Percentiles rank a stretch among this genome's conserved stretches.
These are phyloP conservation scores for Ophiosphaerella herpotricha DNA, from an alignment of 2,329 filamentous ascomycete species.

Conservation along the genomic window DNA sequence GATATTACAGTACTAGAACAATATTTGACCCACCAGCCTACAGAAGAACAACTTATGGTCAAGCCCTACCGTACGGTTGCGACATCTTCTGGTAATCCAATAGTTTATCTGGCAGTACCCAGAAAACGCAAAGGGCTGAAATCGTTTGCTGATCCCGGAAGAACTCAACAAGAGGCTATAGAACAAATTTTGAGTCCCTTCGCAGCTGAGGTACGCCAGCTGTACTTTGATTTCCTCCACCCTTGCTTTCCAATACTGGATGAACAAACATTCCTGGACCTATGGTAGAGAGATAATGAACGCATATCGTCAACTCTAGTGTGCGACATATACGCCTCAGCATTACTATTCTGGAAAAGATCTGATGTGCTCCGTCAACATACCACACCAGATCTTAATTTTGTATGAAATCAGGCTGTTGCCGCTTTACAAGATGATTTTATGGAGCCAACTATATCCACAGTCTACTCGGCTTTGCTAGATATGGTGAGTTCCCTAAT, in stretches of 20 bases:
- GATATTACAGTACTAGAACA: conserved; percentile 24
- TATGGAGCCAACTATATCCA: conserved; percentile 25
- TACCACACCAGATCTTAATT: conserved; percentile 15
- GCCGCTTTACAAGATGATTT: conserved; percentile 24
- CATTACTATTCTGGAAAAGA: conserved; percentile 15
- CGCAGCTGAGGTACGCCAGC: conserved; percentile 9
- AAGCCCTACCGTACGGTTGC: conserved; percentile 19
- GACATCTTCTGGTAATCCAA: conserved; percentile 16
- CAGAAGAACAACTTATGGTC: background rate
- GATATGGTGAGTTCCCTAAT: conserved; percentile 11
- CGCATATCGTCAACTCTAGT: conserved; percentile 21
- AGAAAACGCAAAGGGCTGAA: conserved; percentile 16
- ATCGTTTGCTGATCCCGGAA: conserved; percentile 16
- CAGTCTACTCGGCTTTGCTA: conserved; percentile 20
- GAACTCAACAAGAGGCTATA: conserved; percentile 20
- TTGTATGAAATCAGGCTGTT: conserved; percentile 25
- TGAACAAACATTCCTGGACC: conserved; percentile 13
- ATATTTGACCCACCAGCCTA: conserved; percentile 15
- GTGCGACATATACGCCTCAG: conserved; percentile 24
- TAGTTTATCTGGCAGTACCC: conserved; percentile 24
- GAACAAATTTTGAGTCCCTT: conserved; percentile 18
- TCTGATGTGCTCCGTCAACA: conserved; percentile 11
- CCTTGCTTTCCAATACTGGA: conserved; percentile 27
- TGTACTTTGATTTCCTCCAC: conserved; percentile 21
- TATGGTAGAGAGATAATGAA: conserved; percentile 17